Percentiles rank a stretch among this genome's conserved stretches.
Evolutionary conservation across 371 early-diverging fungal genomes (phyloP).

Genomic region (Chytridiales sp.): DNA sequence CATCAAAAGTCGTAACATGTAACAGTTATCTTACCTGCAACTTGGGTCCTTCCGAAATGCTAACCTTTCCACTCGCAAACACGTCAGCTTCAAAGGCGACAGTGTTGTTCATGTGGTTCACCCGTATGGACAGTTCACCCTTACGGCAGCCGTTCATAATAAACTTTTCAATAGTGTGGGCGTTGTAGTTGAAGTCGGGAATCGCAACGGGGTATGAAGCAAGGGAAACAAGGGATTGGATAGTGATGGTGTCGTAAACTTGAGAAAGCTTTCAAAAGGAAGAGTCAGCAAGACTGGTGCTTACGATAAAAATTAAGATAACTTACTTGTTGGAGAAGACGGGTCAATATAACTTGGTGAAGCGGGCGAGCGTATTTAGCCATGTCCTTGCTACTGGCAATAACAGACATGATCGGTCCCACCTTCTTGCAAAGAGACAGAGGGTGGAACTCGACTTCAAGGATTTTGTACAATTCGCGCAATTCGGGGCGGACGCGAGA

Average conservation of each 20-base stretch:
- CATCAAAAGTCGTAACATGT: not conserved
- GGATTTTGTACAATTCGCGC: conserved; percentile 86
- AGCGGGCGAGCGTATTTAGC: conserved; percentile 89
- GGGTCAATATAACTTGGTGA: conserved; percentile 91
- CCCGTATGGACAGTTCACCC: conserved; percentile 91
- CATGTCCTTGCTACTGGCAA: conserved; percentile 72
- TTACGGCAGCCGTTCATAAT: conserved; percentile 96
- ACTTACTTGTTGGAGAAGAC: conserved; percentile 80
- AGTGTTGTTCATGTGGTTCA: conserved; percentile 89
- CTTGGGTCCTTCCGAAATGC: conserved; percentile 77
- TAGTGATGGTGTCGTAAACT: conserved; percentile 94
- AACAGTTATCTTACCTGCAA: conserved; percentile 53
- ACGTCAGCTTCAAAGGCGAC: conserved; percentile 87
- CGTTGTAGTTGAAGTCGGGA: conserved; percentile 69
- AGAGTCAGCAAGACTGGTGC: no score
- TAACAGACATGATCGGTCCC: conserved; percentile 59
- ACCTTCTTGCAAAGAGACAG: conserved; percentile 95
- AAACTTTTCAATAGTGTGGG: conserved; percentile 91
- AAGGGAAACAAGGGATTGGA: conserved; percentile 85
- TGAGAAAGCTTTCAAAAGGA: conserved; percentile 65
- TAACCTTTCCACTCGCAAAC: conserved; percentile 59
- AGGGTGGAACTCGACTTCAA: conserved; percentile 97
- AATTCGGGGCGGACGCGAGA: conserved; percentile 86
- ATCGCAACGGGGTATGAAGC: conserved; percentile 64
- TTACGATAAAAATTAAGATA: not conserved